Evolutionary conservation across 1,139 yeast species (phyloP).

Genomic region (Eremothecium coryli): DNA sequence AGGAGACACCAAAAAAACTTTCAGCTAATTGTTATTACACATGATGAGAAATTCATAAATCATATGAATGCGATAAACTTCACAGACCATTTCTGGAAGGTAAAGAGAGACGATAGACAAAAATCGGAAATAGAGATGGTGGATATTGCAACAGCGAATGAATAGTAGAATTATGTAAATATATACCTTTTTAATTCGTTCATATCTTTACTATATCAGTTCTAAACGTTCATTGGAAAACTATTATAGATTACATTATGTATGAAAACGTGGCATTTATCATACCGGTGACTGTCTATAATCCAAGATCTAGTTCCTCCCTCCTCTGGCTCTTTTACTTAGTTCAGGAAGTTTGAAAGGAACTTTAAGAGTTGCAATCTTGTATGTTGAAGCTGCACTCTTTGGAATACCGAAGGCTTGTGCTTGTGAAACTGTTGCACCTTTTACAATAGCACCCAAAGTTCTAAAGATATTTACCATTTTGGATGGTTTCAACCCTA

Average conservation of each 20-base stretch:
- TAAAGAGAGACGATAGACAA: conserved; percentile 72
- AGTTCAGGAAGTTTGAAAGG: conserved; percentile 87
- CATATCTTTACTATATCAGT: no score
- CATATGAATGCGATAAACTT: conserved; percentile 79
- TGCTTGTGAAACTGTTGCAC: conserved; percentile 71
- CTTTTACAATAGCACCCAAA: conserved; percentile 72
- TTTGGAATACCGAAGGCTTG: conserved; percentile 74
- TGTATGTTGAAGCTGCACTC: conserved; percentile 54
- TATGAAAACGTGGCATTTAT: no score
- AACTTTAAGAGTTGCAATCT: conserved; percentile 73
- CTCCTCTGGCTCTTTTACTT: conserved; percentile 54
- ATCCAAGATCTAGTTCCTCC: no score
- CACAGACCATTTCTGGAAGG: conserved; percentile 82
- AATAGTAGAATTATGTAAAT: conserved; percentile 11
- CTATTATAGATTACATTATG: no score
- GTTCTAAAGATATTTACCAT: conserved; percentile 63
- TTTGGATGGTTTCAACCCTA: conserved; percentile 72
- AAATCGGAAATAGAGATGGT: conserved; percentile 61
- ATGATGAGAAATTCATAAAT: conserved; percentile 82
- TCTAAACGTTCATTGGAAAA: no score
- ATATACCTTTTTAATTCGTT: background rate
- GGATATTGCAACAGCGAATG: conserved; percentile 33
- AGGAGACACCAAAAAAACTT: conserved; percentile 77
- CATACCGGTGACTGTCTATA: no score
- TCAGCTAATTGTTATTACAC: conserved; percentile 90